Evolutionary conservation across 305 asterid species (phyloP).

Genomic region (Plantago lanceolata): DNA sequence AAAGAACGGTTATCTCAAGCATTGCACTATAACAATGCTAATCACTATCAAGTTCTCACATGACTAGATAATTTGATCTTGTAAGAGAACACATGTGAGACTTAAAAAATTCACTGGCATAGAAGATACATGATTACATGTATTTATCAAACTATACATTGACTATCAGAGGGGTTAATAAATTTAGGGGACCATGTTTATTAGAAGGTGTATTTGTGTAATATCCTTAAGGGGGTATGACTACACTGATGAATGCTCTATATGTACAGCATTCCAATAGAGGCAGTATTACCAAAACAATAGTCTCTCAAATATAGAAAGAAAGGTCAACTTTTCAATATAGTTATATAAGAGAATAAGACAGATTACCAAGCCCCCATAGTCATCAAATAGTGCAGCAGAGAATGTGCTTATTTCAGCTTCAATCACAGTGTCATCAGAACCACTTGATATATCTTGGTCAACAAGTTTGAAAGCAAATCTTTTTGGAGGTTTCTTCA

Average conservation of each 20-base stretch:
- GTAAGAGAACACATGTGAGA: neutral
- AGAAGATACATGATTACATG: no score
- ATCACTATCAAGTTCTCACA: neutral
- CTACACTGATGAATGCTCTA: no score
- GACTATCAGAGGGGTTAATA: no score
- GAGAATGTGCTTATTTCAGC: constrained; percentile 87
- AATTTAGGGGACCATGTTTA: no score
- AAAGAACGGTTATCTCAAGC: constrained; percentile 1
- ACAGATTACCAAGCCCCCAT: constrained; percentile 78
- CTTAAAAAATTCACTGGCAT: neutral
- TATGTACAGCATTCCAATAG: no score
- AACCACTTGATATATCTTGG: constrained; percentile 52
- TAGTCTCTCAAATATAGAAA: neutral
- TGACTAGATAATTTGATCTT: neutral
- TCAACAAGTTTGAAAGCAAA: constrained; percentile 81
- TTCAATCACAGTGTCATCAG: constrained; percentile 61
- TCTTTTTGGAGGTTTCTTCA: constrained; percentile 84
- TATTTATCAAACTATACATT: no score
- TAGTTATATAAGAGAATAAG: constrained; percentile 18
- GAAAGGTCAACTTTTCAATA: constrained; percentile 9
- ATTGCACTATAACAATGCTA: neutral
- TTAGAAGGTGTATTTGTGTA: no score
- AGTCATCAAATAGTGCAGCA: constrained; percentile 92
- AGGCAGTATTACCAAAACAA: neutral
- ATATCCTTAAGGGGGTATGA: no score